phyloP scores from a whole-genome alignment of 1,284 basidiomycete species.

The Trametes sp. region DNA sequence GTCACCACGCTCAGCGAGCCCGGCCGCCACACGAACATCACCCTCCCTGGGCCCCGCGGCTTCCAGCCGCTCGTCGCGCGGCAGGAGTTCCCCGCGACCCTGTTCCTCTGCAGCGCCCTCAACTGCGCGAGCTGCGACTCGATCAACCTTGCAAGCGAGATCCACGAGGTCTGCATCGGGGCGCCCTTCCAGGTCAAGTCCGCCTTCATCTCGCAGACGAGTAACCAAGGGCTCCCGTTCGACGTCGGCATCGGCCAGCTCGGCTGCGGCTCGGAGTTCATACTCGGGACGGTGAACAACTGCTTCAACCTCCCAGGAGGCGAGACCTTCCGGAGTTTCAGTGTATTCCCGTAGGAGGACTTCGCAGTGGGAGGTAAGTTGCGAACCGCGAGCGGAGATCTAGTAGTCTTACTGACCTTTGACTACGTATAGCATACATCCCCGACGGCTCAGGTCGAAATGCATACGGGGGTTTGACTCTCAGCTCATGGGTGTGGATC shows the following conservation, averaged over 20 bases:
- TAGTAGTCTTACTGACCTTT: too few relatives aligned
- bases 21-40: neutral
- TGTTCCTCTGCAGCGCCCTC: constrained; percentile 1
- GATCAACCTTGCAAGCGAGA: constrained; percentile 1
- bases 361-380: too few relatives aligned
- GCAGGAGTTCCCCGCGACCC: constrained; percentile 6
- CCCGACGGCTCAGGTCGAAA: too few relatives aligned
- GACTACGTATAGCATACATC: too few relatives aligned
- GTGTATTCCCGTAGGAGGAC: too few relatives aligned
- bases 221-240: constrained; percentile 20
- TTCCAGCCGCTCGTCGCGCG: neutral
- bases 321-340: too few relatives aligned
- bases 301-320: neutral
- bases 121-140: constrained; percentile 5
- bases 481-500: too few relatives aligned
- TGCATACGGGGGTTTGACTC: too few relatives aligned
- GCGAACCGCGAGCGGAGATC: too few relatives aligned
- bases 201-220: constrained; percentile 15
- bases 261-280: neutral
- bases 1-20: neutral
- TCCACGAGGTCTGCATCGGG: constrained; percentile 7
- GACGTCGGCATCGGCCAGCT: constrained; percentile 12
- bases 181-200: constrained; percentile 2
- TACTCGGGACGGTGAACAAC: neutral
- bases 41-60: neutral